Evolutionary conservation across 2,329 filamentous ascomycete species (phyloP), one percentile per base, ranked within the genome.

Genomic region (Beauveria bassiana): DNA sequence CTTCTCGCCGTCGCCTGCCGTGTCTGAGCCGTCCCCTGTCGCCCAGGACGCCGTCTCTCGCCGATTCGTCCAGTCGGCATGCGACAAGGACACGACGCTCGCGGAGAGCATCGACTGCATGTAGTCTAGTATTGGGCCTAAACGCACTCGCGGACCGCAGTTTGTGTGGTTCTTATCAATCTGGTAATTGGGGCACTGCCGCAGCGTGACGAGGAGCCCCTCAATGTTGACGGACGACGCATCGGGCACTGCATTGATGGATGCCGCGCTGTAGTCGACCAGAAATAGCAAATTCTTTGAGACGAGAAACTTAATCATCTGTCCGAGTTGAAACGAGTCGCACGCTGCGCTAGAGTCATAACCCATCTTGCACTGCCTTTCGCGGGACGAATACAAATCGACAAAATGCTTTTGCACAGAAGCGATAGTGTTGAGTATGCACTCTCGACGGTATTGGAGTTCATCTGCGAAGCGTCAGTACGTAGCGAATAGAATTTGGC

Each of bases 291-390:
- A 81, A 31, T 81, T 79, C 65, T 85, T 84, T 65, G 80, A 79
- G 16, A 78, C 75, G 42, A 92, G 81, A 72, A 92, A 92, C 66
- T 85, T 86, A 65, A 91, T 74, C 79, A 90, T 90, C 73, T 92
- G 88, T 24, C 89, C 89, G 1, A 93, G 81, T 72, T 93, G 89
- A 68, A 88, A 93, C 2, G 85, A 86, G 74, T 93, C 89, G 71
- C 89, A 92, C 47, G 88, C 84, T 2, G 81, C 74, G 64, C 85
- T 89, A 2, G 85, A 86, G 68, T 90, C 88, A 72, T 92, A 92
- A 58, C 89, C 88, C 0, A 91, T 79, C 67, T 85, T 85, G 72
- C 89, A 92, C 70, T 91, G 89, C 8, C 77, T 73, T 38, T 75
- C 79, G n/a, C 86, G 83, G 10, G 87, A 88, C 1, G 84, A 83